A percentile compares a stretch with the other conserved stretches of the same genome.
phyloP scores from a whole-genome alignment of 164 flowering plant genomes.

The Hamamelis virginiana region DNA sequence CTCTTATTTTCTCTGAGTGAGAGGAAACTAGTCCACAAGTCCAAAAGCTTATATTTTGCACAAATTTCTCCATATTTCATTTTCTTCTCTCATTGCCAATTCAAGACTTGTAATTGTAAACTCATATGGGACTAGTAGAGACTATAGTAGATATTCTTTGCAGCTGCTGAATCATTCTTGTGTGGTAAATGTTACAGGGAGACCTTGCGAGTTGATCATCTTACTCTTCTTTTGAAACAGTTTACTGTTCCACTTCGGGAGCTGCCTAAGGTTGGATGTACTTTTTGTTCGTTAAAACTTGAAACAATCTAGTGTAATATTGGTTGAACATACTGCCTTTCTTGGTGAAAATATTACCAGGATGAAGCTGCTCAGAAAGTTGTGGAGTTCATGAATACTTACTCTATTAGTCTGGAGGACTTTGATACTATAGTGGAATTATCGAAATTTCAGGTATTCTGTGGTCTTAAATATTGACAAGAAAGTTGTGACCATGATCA shows the following conservation, averaged over 20 bases:
- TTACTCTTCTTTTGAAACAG: constrained; percentile 62
- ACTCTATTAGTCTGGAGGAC: constrained; percentile 90
- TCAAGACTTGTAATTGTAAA: too few relatives aligned
- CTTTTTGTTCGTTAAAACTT: not conserved
- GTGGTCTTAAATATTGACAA: not conserved
- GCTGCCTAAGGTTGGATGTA: constrained; percentile 72
- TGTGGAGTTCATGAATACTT: constrained; percentile 83
- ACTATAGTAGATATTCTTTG: not conserved
- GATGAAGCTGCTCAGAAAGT: constrained; percentile 86
- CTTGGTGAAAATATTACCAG: constrained; percentile 32
- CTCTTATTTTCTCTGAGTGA: too few relatives aligned
- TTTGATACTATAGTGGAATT: constrained; percentile 77
- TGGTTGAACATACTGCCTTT: constrained; percentile 1
- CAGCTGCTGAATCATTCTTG: constrained; percentile 11
- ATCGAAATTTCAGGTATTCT: constrained; percentile 76
- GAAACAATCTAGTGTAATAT: not conserved
- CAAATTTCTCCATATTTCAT: too few relatives aligned
- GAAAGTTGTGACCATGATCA: not conserved
- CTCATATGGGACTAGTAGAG: too few relatives aligned
- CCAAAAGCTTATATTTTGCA: too few relatives aligned
- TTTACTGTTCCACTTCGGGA: constrained; percentile 69
- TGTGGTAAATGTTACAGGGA: constrained; percentile 42
- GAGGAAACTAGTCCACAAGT: too few relatives aligned
- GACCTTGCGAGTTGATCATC: constrained; percentile 73
- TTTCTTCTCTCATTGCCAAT: too few relatives aligned